Base-by-base conservation (phyloP, 1,284 basidiomycete genomes). In the Pseudozyma pruni region DNA sequence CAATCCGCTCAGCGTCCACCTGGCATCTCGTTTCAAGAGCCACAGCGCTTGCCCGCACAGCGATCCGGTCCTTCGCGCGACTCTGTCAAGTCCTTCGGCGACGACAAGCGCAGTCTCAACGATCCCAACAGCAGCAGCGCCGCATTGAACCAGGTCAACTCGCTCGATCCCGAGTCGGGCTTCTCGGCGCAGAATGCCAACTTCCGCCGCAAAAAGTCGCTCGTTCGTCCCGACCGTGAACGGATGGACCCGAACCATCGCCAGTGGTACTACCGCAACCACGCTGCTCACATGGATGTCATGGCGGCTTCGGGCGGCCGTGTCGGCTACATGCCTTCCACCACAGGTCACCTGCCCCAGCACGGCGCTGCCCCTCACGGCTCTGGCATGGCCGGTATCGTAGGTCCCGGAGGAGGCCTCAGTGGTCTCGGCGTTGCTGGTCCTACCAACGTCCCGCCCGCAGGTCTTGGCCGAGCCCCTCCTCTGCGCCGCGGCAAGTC, bases 171-270 rank as follows among this genome's bases (percentile, higher is more conserved):
- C 19, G 79, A 81, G 46, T 38, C 62, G 2, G 79, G 78, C 58
- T 72, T 74, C 44, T 66, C 72, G 16, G 72, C 60, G 7, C 62
- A 68, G 31, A 74, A 74, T 40, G 49, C 60, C 41, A 70, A 75
- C 33, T 76, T 91, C 41, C 84, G 85, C 56, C 85, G 94, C 80
- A 98, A 97, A 86, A 95, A 94, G 87, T 93, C 90, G 80, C 87
- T 98, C 43, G 92, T 98, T 52, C 86, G 89, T 55, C 95, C 96
- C 8, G 95, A 98, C 83, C 87, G 95, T 66, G 95, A 97, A 86
- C 92, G 95, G 86, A 93, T 98, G 78, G 94, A 97, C 81, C 94
- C 94, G 9, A 89, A 89, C 44, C 94, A 98, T 85, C 88, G 94
- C 39, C 90, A 95, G 74, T 98, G 91, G 89, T 91, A 98, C 85